Base-by-base conservation (phyloP, 1,139 yeast species). In the Protomyces macrosporus region DNA sequence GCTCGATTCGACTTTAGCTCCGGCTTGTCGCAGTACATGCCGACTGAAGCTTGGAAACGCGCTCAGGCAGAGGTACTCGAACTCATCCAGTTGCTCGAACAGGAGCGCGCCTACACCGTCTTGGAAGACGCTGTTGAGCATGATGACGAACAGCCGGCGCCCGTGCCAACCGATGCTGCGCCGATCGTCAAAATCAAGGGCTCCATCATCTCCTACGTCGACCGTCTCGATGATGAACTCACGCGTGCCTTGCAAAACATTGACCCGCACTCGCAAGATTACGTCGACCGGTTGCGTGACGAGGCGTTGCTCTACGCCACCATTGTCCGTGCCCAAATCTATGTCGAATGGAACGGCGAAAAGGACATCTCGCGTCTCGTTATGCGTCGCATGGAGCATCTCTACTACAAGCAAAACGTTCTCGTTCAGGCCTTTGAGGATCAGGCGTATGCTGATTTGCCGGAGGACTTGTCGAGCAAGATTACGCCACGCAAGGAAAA, bases 261-360 rank as follows among this genome's bases (percentile, higher is more conserved):
- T 71, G 98, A 93, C 75, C 97, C 97, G 60, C 98, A 93, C 75
- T 88, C 98, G 37, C 86, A 89, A 67, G 98, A 95, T 75, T 95
- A 93, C 76, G 84, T 93, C 70, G 90, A 87, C 70, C 84, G 98
- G 75, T 82, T 95, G 74, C 87, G 88, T 75, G 97, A 91, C 76
- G 98, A 93, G 78, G 81, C 85, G 68, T 78, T 79, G 55, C 81
- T 93, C 65, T 93, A 91, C 78, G 81, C 82, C 65, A 81, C 90
- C 73, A 82, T 93, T 69, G 82, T 93, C 66, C 85, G 96, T 73
- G 85, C 90, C 42, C 98, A 95, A 78, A 76, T 88, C 69, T 91
- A 93, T 76, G 81, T 88, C 73, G 98, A 93, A 76, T 73, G 79
- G 40, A 58, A 66, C 23, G 63, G 62, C n/a, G 68, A 68, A 40